Conservation (phyloP, 2,329 filamentous ascomycete genomes). For the Orbilia oligospora region DNA sequence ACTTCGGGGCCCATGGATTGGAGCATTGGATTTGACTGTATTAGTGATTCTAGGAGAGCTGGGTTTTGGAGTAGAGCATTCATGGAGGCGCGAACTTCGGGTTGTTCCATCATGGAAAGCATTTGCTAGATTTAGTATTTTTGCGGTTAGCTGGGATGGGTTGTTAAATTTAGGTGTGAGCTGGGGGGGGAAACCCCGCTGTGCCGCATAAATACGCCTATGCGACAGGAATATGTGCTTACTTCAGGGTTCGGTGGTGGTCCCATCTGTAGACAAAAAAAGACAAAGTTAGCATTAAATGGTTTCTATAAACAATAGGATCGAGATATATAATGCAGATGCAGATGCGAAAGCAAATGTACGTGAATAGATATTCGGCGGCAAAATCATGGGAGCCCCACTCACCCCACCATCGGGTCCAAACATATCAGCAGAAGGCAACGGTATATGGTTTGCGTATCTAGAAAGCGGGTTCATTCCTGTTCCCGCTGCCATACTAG, state of each 20-base stretch:
- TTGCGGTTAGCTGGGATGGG: slow-evolving; percentile 12
- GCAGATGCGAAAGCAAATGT: not conserved
- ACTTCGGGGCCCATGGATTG: slow-evolving; percentile 79
- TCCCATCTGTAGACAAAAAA: slow-evolving; percentile 78
- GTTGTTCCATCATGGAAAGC: slow-evolving; percentile 87
- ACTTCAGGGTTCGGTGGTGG: slow-evolving; percentile 82
- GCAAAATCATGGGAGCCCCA: slow-evolving; percentile 63
- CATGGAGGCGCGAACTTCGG: slow-evolving; percentile 86
- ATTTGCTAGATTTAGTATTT: slow-evolving; percentile 70
- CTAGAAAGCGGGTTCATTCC: slow-evolving; percentile 92
- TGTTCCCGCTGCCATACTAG: slow-evolving; percentile 84
- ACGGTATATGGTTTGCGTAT: slow-evolving; percentile 90
- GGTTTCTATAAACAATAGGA: slow-evolving; percentile 10
- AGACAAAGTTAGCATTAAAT: slow-evolving; percentile 49
- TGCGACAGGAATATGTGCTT: slow-evolving; percentile 28
- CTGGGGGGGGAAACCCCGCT: not conserved
- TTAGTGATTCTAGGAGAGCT: slow-evolving; percentile 93
- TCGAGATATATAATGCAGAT: slow-evolving; percentile 16
- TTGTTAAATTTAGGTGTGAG: slow-evolving; percentile 9
- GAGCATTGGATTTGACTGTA: slow-evolving; percentile 88
- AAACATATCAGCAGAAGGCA: slow-evolving; percentile 90
- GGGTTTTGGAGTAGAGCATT: slow-evolving; percentile 97
- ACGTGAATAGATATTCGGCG: not conserved
- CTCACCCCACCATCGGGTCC: slow-evolving; percentile 93
- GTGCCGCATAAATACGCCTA: not conserved